Conservation (phyloP, 2,329 filamentous ascomycete genomes). For the Sclerotinia nivalis region DNA sequence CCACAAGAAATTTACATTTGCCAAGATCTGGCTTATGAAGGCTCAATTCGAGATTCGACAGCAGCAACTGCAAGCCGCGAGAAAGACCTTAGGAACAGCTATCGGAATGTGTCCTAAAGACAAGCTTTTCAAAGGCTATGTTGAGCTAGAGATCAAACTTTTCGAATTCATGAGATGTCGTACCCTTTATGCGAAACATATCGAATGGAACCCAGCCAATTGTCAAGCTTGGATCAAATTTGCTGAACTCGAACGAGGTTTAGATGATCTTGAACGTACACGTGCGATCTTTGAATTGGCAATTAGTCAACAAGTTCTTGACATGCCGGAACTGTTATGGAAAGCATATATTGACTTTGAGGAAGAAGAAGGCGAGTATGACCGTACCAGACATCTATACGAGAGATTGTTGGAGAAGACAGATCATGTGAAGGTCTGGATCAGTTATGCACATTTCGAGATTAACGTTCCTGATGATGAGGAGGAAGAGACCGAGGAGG, state of each 20-base stretch:
- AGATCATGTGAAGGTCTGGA: constrained; percentile 99
- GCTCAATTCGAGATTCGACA: constrained; percentile 93
- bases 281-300: constrained; percentile 92
- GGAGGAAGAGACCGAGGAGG: constrained; percentile 58
- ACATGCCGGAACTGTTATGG: constrained; percentile 98
- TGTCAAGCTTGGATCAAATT: constrained; percentile 96
- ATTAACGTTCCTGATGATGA: constrained; percentile 82
- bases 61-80: constrained; percentile 72
- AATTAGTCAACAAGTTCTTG: constrained; percentile 76
- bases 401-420: constrained; percentile 91
- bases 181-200: constrained; percentile 89
- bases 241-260: constrained; percentile 84
- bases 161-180: constrained; percentile 93
- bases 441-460: constrained; percentile 97
- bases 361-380: constrained; percentile 91
- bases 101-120: constrained; percentile 97
- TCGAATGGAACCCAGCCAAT: constrained; percentile 88
- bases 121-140: constrained; percentile 90
- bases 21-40: constrained; percentile 92
- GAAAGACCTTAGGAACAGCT: constrained; percentile 85
- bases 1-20: constrained; percentile 96
- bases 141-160: constrained; percentile 87
- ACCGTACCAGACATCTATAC: constrained; percentile 77
- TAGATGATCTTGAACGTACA: constrained; percentile 86
- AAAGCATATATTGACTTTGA: constrained; percentile 99